Evolutionary conservation across 2,329 filamentous ascomycete species (phyloP).

Genomic region (Botryosphaeria dothidea): DNA sequence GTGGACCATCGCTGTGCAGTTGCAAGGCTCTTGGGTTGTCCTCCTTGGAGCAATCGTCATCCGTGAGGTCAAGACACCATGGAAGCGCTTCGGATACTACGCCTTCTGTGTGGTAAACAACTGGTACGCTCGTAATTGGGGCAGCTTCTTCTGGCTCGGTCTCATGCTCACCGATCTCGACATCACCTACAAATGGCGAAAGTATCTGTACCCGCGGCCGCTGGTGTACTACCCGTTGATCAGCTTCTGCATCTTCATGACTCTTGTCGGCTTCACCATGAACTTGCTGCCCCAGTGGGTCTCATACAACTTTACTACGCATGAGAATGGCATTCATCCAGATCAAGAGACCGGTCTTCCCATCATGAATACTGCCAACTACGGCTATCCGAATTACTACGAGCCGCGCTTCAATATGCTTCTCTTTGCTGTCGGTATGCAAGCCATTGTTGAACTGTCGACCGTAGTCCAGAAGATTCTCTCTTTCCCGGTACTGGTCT

Average conservation of each 20-base stretch:
- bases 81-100: conserved; percentile 51
- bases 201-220: conserved; percentile 38
- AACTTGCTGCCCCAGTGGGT: conserved; percentile 39
- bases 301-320: conserved; percentile 40
- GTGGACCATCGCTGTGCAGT: conserved; percentile 52
- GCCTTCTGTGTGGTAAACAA: conserved; percentile 44
- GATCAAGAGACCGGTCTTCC: conserved; percentile 41
- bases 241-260: conserved; percentile 31
- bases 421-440: conserved; percentile 41
- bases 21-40: conserved; percentile 50
- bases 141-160: conserved; percentile 48
- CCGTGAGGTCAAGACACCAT: conserved; percentile 46
- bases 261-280: conserved; percentile 35
- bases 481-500: conserved; percentile 40
- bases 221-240: conserved; percentile 41
- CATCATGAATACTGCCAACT: conserved; percentile 34
- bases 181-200: conserved; percentile 47
- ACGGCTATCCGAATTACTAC: conserved; percentile 46
- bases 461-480: conserved; percentile 43
- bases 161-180: conserved; percentile 49
- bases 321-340: conserved; percentile 48
- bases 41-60: conserved; percentile 46
- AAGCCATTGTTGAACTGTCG: conserved; percentile 39
- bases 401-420: conserved; percentile 47
- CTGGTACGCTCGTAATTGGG: conserved; percentile 52